Evolutionary conservation across 2,329 filamentous ascomycete species (phyloP).

Genomic region (Drechmeria coniospora): DNA sequence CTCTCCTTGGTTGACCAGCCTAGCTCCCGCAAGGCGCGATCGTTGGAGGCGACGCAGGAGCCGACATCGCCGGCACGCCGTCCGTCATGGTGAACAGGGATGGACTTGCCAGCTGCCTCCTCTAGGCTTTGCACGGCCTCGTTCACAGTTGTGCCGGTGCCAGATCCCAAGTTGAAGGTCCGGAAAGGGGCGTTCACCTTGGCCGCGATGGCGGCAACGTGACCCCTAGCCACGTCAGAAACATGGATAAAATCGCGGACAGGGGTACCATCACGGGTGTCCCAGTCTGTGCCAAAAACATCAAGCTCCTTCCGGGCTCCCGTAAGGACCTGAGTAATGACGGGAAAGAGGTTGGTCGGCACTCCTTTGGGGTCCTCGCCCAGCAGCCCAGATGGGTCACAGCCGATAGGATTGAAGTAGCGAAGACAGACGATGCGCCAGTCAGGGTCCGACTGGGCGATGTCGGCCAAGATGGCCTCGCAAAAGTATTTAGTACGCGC

Average conservation of each 20-base stretch:
- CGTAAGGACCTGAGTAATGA: constrained; percentile 45
- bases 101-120: constrained; percentile 16
- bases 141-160: constrained; percentile 27
- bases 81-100: constrained; percentile 20
- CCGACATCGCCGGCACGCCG: constrained; percentile 28
- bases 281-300: constrained; percentile 50
- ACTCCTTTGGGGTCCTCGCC: constrained; percentile 47
- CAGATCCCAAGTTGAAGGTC: constrained; percentile 30
- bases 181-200: constrained; percentile 17
- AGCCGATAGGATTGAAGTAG: constrained; percentile 56
- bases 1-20: constrained; percentile 21
- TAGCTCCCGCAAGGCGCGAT: constrained; percentile 23
- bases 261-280: constrained; percentile 49
- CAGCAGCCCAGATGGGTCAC: constrained; percentile 46
- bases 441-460: constrained; percentile 41
- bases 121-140: constrained; percentile 27
- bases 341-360: constrained; percentile 49
- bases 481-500: constrained; percentile 53
- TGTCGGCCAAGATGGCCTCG: constrained; percentile 48
- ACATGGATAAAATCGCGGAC: constrained; percentile 56
- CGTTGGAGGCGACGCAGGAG: constrained; percentile 24
- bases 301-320: constrained; percentile 36
- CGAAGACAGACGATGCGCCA: constrained; percentile 49
- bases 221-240: constrained; percentile 46
- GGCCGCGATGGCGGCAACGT: constrained; percentile 40